phyloP scores from a whole-genome alignment of 1,284 basidiomycete species.

The Puccinia horiana region DNA sequence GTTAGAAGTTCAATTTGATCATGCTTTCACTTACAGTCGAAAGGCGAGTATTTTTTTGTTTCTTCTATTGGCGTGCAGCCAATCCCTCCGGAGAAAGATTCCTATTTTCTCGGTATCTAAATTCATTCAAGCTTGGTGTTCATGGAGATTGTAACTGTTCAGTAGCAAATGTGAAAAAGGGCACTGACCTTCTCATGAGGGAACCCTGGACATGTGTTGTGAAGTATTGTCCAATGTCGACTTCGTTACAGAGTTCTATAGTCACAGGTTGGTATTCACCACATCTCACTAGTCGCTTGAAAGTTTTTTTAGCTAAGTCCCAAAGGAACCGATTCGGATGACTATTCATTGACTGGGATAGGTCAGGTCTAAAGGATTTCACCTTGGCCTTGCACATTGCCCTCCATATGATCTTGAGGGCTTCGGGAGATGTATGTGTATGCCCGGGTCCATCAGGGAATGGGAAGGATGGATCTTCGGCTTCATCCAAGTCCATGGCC shows the following conservation, averaged over 20 bases:
- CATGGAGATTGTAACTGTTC: neutral
- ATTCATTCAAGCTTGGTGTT: neutral
- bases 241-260: neutral
- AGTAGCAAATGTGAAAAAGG: neutral
- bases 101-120: neutral
- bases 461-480: neutral
- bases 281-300: conserved; percentile 4
- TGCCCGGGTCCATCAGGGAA: conserved; percentile 26
- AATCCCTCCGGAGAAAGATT: neutral
- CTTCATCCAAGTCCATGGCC: neutral
- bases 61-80: neutral
- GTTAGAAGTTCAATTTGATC: neutral
- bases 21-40: neutral
- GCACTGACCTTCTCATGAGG: neutral
- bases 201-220: neutral
- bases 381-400: neutral
- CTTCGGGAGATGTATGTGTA: neutral
- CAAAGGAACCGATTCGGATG: conserved; percentile 15
- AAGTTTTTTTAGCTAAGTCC: conserved; percentile 3
- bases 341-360: neutral
- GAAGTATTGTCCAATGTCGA: neutral
- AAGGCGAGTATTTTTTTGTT: neutral
- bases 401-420: conserved; percentile 15
- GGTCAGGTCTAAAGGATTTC: conserved; percentile 13
- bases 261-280: conserved; percentile 14